Evolutionary conservation across 176 grass and related monocot genomes (phyloP).

Genomic region (Phoenix dactylifera): DNA sequence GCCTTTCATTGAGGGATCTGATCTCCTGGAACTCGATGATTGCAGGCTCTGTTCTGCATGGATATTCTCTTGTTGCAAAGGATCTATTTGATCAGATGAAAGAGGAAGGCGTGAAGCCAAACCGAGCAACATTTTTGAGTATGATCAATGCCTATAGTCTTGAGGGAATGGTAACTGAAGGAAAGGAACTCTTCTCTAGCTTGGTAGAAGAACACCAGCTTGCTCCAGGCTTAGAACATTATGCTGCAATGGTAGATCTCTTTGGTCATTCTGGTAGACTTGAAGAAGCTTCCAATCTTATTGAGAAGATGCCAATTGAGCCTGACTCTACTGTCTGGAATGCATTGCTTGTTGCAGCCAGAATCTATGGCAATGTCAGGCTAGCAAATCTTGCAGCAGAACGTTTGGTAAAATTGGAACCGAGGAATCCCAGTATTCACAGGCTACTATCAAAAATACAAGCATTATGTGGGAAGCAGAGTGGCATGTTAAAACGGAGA

Average conservation of each 20-base stretch:
- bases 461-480: constrained; percentile 28
- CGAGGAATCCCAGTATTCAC: constrained; percentile 30
- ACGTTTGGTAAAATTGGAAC: constrained; percentile 38
- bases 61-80: constrained; percentile 35
- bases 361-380: constrained; percentile 40
- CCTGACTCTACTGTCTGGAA: constrained; percentile 49
- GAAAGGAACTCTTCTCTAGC: constrained; percentile 36
- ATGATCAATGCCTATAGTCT: constrained; percentile 61
- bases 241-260: constrained; percentile 43
- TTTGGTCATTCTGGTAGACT: constrained; percentile 55
- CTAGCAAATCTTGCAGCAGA: constrained; percentile 37
- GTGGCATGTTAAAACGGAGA: constrained; percentile 24
- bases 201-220: constrained; percentile 40
- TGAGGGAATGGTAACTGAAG: constrained; percentile 37
- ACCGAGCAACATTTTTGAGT: constrained; percentile 41
- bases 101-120: constrained; percentile 26
- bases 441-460: constrained; percentile 32
- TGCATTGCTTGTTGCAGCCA: constrained; percentile 46
- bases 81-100: constrained; percentile 46
- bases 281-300: constrained; percentile 50
- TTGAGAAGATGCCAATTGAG: constrained; percentile 44
- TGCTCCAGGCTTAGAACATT: constrained; percentile 48
- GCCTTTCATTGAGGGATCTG: constrained; percentile 36
- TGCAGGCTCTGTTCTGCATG: constrained; percentile 39
- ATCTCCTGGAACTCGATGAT: constrained; percentile 76